Evolutionary conservation across 1,139 yeast species (phyloP), one percentile per base, ranked within the genome.

Genomic region (Pichia sp.): DNA sequence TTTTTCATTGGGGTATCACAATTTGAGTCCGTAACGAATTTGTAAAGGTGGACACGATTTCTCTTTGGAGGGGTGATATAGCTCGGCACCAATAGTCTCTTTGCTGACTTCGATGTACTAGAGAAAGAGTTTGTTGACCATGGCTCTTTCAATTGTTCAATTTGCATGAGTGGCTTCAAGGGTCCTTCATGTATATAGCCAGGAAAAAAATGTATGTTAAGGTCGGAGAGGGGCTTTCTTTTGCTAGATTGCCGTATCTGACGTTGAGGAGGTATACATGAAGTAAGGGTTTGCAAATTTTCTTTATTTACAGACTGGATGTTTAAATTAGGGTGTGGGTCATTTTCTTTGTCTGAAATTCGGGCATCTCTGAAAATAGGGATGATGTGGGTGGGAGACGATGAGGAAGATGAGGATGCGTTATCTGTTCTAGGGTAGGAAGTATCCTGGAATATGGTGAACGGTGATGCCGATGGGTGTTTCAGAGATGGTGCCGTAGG

Each of bases 21-120:
- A n/a, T 41, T 41, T 18, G 16, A 13, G 19, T 16, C 31, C 13
- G 44, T 6, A 21, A 48, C 28, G 28, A 26, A 53, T 21, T 44
- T 51, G n/a, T 48, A 42, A 18, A 41, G 19, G 23, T 34, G 26
- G 4, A 44, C 42, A 21, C 55, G 42, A 22, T 50, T 43, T 13
- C 41, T 42, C 39, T 52, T 54, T 23, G 56, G 55, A 2, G 56
- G 56, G 3, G 56, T 54, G 5, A 52, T 41, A 26, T 44, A 54
- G 25, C 55, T 51, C 1, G 56, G 55, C 6, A 54, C 47, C n/a
- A 41, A 9, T 5, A 41, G 19, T 26, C 44, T 16, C 4, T 25
- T 39, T 43, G 22, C n/a, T 6, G 23, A 21, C 28, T 40, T 16
- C n/a, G 7, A 10, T 22, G 23, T 7, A 16, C 31, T 34, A 26